Percentiles rank a stretch among this genome's conserved stretches.
phyloP scores from a whole-genome alignment of 1,284 basidiomycete species.

The Microbotryum scabiosae region DNA sequence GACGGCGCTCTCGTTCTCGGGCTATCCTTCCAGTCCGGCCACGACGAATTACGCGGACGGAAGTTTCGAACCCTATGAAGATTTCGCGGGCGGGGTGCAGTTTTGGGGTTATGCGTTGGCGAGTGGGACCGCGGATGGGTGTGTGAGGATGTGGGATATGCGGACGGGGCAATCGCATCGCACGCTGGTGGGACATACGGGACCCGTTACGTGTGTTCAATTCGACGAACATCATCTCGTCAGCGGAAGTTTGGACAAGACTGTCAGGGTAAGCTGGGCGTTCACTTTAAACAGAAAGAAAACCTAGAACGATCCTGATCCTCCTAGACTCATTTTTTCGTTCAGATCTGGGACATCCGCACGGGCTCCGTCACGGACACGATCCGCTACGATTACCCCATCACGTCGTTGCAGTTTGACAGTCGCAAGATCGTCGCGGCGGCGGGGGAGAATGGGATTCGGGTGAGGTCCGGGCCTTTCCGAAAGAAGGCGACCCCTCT shows the following conservation, averaged over 20 bases:
- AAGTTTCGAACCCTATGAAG: constrained; percentile 86
- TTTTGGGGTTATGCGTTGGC: constrained; percentile 98
- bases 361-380: constrained; percentile 82
- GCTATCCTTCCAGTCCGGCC: constrained; percentile 41
- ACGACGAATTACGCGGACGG: constrained; percentile 83
- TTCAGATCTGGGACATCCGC: constrained; percentile 90
- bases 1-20: constrained; percentile 53
- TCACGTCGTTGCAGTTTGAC: constrained; percentile 88
- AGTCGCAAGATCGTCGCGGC: constrained; percentile 86
- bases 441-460: constrained; percentile 85
- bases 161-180: constrained; percentile 95
- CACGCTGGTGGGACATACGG: constrained; percentile 86
- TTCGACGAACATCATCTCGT: constrained; percentile 94
- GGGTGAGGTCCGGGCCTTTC: constrained; percentile 51
- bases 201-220: constrained; percentile 86
- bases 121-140: constrained; percentile 92
- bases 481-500: background rate
- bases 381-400: constrained; percentile 80
- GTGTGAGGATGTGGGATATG: constrained; percentile 99
- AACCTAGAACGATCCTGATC: constrained; percentile 2
- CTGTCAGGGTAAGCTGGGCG: constrained; percentile 59
- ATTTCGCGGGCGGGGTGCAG: constrained; percentile 94
- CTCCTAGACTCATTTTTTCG: background rate
- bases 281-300: background rate
- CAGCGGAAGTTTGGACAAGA: constrained; percentile 87